Percentiles rank a stretch among this genome's conserved stretches.
Evolutionary conservation across 257 asterid genomes (phyloP).

Genomic region (Galeopsis tetrahit): DNA sequence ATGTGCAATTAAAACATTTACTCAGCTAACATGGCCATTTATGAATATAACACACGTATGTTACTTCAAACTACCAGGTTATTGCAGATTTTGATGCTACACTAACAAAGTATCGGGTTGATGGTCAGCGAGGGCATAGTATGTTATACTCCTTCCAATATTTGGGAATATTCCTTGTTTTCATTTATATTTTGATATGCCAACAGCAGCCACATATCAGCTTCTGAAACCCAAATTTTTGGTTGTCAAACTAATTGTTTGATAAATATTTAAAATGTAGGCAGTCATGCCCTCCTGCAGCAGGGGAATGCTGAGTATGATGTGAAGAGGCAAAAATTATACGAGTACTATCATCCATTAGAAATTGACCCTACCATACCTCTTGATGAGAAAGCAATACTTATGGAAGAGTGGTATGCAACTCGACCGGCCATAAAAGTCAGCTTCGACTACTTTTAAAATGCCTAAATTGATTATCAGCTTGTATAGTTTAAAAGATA

Average conservation of each 20-base stretch:
- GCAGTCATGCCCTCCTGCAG: constrained; percentile 79
- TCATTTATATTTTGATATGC: constrained; percentile 16
- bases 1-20: not conserved
- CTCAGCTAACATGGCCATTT: constrained; percentile 14
- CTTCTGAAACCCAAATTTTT: constrained; percentile 17
- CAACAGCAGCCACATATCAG: constrained; percentile 14
- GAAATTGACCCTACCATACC: constrained; percentile 85
- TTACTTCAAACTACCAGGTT: constrained; percentile 50
- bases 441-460: constrained; percentile 10
- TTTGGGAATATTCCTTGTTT: constrained; percentile 18
- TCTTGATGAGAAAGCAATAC: constrained; percentile 78
- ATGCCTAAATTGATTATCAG: constrained; percentile 15
- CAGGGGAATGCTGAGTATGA: constrained; percentile 83
- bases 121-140: constrained; percentile 89
- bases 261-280: constrained; percentile 49
- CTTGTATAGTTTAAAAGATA: constrained; percentile 23
- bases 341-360: constrained; percentile 83
- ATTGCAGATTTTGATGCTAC: constrained; percentile 97
- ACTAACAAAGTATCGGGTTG: constrained; percentile 72
- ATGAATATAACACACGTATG: constrained; percentile 23
- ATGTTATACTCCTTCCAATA: constrained; percentile 37
- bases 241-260: constrained; percentile 31
- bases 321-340: constrained; percentile 73
- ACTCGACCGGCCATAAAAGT: constrained; percentile 24
- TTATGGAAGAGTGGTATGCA: constrained; percentile 96